Conservation (phyloP, 495 filamentous ascomycete species). For the Xylaria nigripes region DNA sequence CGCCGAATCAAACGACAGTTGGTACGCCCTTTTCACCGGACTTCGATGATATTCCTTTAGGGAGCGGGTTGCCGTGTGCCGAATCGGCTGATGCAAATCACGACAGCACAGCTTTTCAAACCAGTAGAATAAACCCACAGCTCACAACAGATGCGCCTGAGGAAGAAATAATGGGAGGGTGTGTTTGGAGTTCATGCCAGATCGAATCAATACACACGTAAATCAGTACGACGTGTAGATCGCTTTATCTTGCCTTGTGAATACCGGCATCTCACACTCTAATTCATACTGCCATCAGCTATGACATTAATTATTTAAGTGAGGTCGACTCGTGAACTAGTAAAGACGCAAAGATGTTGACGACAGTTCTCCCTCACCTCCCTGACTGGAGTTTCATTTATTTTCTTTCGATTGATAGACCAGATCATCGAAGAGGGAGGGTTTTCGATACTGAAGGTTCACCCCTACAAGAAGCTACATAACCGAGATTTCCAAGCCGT, state of each 20-base stretch:
- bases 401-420: neutral
- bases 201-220: neutral
- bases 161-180: neutral
- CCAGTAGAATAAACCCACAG: neutral
- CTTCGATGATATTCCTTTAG: neutral
- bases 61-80: neutral
- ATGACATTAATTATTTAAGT: neutral
- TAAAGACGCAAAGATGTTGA: neutral
- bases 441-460: neutral
- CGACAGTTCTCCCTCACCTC: neutral
- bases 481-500: neutral
- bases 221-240: neutral
- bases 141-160: neutral
- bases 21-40: no score
- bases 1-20: neutral
- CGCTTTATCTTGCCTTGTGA: neutral
- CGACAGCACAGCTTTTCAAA: neutral
- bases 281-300: neutral
- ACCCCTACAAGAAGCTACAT: neutral
- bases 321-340: neutral
- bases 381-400: no score
- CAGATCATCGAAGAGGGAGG: neutral
- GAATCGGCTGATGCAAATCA: neutral
- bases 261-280: neutral
- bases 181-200: neutral